Evolutionary conservation across 352 stramenopile genomes (phyloP), one percentile per base, ranked within the genome.

Genomic region (Pythium volutum): DNA sequence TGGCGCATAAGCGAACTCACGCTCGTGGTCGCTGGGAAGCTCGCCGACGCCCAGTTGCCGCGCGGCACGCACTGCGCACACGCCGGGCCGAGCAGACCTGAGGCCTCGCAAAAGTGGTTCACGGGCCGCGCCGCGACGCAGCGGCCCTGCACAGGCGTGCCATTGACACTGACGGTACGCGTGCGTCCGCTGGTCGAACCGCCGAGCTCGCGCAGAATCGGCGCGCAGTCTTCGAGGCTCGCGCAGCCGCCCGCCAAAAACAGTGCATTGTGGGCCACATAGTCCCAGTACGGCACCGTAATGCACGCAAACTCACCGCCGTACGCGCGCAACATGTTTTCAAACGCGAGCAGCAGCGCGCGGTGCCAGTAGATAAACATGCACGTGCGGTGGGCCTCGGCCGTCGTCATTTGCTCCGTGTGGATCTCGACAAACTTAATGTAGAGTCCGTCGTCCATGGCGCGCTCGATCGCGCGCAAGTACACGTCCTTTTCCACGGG

Each of bases 281-380:
- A 96, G 70, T 96, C 88, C 80, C 80, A 96, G 74, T 92, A 96
- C 9, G 87, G 87, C 15, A 96, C 52, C 12, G 87, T 96, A 49
- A 96, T 75, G 58, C 87, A 96, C n/a, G 84, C 72, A 51, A 89
- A 95, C 38, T 89, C 81, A 9, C 76, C 76, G 11, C 84, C 87
- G 48, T 90, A 89, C 38, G 75, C 79, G 11, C 87, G 79, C 33
- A 96, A 58, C 79, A 96, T 87, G 62, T 95, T 94, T 63, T 96
- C 87, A 62, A 91, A 96, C 5, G 74, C 87, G 16, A 94, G 69
- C 14, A 96, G 64, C 56, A 96, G 62, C 34, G 79, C 45, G 25
- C 87, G 87, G 62, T 96, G 87, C 87, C 87, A 96, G 59, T 91
- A 95, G 57, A 95, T 38, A 52, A 96, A 96, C 81, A 95, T 93